A percentile compares a stretch with the other conserved stretches of the same genome.
These are phyloP conservation scores for Vinca minor DNA, from an alignment of 257 asterid genomes.

Conservation along the genomic window DNA sequence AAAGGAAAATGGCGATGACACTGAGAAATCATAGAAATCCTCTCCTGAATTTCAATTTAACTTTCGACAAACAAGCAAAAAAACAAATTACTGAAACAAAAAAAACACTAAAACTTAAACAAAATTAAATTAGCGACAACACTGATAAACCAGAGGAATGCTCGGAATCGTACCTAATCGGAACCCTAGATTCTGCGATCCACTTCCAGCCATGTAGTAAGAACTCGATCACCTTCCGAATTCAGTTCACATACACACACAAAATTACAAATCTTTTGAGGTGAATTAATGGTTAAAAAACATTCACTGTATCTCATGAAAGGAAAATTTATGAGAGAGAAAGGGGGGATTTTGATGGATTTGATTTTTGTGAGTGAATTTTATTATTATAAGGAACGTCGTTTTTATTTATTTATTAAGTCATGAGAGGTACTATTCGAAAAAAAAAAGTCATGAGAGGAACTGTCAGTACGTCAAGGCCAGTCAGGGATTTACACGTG, in stretches of 20 bases:
- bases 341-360: conserved; percentile 10
- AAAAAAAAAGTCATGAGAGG: neutral
- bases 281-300: neutral
- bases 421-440: neutral
- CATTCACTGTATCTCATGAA: neutral
- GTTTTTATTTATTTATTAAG: too few species aligned
- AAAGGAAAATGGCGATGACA: neutral
- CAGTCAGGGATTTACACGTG: conserved; percentile 7
- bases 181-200: conserved; percentile 20
- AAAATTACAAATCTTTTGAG: neutral
- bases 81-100: neutral
- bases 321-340: neutral
- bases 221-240: conserved; percentile 2
- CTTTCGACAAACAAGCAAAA: neutral
- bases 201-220: conserved; percentile 18
- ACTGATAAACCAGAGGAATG: too few species aligned
- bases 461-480: conserved; percentile 1
- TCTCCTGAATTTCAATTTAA: neutral
- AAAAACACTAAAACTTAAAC: neutral
- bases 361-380: neutral
- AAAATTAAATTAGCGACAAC: neutral
- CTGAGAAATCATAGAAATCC: too few species aligned
- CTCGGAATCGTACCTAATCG: conserved; percentile 12
- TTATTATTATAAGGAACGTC: neutral
- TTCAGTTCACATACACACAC: conserved; percentile 3